Evolutionary conservation across 177 flowering plant genomes (phyloP), one percentile per base, ranked within the genome.

Genomic region (Vitis hybrid): DNA sequence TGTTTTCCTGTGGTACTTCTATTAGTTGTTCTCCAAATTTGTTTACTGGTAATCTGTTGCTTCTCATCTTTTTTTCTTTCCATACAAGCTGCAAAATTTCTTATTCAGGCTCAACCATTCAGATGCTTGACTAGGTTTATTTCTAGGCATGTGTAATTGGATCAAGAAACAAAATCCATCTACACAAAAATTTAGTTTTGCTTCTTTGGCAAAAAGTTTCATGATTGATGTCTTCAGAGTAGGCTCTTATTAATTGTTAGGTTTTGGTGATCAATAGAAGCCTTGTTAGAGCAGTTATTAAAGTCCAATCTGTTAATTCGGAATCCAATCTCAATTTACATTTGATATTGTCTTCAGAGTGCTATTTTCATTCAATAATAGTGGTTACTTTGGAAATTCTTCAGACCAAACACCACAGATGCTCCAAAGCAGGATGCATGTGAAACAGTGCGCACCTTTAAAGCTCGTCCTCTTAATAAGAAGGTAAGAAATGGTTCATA

Each of bases 401-500:
- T 13, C 75, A 88, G 97, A 77, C 68, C 80, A 57, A 73, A 60
- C 66, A n/a, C 68, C 9, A 50, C 66, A 59, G 87, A 80, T 66
- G 73, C 72, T 69, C 64, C 74, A 68, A 81, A 74, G 76, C 75
- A 76, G 59, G 92, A 84, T 61, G 82, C 63, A 29, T 54, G 55
- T 54, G 81, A 77, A 59, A 29, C 59, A 9, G 63, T 66, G 48
- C 78, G 76, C 59, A 73, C 59, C 68, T 90, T 90, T 49, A 92
- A 87, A 86, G 95, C 97, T 63, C 91, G 80, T 26, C 97, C 98
- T 65, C 83, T 91, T 8, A 87, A 92, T 76, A 87, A 79, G 76
- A 94, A 94, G 98, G 98, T 92, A 74, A 11, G 34, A 5, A 70
- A 59, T 26, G 13, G 5, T 56, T 51, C 12, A 10, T 49, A 6